Conservation (phyloP, 176 grass and related monocot genomes). For the Hordeum vulgare region DNA sequence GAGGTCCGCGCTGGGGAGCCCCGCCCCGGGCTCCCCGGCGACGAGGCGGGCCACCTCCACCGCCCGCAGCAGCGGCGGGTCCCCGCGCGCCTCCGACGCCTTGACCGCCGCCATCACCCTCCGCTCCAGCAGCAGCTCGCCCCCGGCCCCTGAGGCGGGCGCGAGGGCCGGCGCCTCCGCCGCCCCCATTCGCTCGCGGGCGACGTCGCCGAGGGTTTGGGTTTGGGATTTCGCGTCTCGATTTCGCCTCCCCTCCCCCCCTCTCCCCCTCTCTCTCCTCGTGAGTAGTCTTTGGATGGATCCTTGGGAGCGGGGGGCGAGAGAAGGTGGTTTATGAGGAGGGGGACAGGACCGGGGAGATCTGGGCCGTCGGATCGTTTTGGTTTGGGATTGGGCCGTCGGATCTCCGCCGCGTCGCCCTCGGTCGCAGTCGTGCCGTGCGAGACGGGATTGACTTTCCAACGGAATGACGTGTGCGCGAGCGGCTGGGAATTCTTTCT, state of each 20-base stretch:
- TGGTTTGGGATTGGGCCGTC: not conserved
- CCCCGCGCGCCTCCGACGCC: conserved; percentile 77
- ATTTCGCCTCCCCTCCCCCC: not conserved
- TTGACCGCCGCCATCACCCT: conserved; percentile 73
- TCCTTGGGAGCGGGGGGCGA: not conserved
- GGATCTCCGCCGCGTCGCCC: not conserved
- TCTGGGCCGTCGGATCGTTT: not conserved
- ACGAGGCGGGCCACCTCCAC: conserved; percentile 67
- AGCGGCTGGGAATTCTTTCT: too few relatives aligned
- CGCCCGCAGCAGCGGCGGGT: conserved; percentile 54
- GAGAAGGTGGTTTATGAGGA: not conserved
- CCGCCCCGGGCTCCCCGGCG: conserved; percentile 29
- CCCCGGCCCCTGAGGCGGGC: not conserved
- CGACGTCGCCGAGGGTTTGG: conserved; percentile 40
- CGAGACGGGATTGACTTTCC: not conserved
- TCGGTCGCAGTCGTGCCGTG: conserved; percentile 6
- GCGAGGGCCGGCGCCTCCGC: not conserved
- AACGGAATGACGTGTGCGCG: not conserved
- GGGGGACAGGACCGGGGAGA: not conserved
- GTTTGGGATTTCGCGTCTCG: conserved; percentile 11
- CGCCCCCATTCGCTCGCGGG: not conserved
- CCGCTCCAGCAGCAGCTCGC: conserved; percentile 55
- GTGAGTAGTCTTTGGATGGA: not conserved
- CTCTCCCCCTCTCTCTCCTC: not conserved
- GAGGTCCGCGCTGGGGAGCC: conserved; percentile 60